Evolutionary conservation across 2,329 filamentous ascomycete species (phyloP).

Genomic region (Ascochyta fabae): DNA sequence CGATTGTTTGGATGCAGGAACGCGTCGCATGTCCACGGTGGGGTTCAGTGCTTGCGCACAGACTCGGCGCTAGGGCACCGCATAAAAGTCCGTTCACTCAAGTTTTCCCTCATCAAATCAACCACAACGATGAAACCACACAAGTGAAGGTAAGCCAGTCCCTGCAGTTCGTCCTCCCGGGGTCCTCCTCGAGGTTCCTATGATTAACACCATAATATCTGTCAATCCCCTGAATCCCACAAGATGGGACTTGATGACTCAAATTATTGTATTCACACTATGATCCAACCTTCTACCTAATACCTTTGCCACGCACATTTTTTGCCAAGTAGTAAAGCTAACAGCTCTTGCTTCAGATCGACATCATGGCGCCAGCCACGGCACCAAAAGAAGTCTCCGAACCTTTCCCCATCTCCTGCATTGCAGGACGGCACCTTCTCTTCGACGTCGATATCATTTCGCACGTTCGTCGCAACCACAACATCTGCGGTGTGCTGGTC

Average conservation of each 20-base stretch:
- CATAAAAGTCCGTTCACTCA: conserved; percentile 25
- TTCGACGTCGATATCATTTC: conserved; percentile 85
- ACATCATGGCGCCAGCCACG: conserved; percentile 40
- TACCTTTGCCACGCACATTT: conserved; percentile 1
- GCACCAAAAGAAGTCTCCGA: conserved; percentile 50
- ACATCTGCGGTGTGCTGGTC: conserved; percentile 84
- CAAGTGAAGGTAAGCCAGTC: conserved; percentile 44
- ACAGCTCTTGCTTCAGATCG: conserved; percentile 26
- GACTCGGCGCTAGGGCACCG: conserved; percentile 23
- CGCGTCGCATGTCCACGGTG: conserved; percentile 12
- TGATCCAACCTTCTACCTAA: conserved; percentile 34
- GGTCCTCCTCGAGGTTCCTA: conserved; percentile 24
- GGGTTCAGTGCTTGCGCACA: conserved; percentile 6
- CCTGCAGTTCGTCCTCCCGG: conserved; percentile 7
- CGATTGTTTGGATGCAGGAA: conserved; percentile 16
- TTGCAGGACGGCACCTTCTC: conserved; percentile 82
- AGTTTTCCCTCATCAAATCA: conserved; percentile 19
- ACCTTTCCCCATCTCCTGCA: conserved; percentile 78
- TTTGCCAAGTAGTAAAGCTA: conserved; percentile 27
- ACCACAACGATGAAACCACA: conserved; percentile 43
- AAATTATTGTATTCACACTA: conserved; percentile 50
- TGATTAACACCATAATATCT: conserved; percentile 78
- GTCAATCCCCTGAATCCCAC: conserved; percentile 78
- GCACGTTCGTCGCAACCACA: conserved; percentile 77
- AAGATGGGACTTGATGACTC: conserved; percentile 59